Base-by-base conservation (phyloP, 2,329 filamentous ascomycete genomes). In the Alternaria angustiovoidea region DNA sequence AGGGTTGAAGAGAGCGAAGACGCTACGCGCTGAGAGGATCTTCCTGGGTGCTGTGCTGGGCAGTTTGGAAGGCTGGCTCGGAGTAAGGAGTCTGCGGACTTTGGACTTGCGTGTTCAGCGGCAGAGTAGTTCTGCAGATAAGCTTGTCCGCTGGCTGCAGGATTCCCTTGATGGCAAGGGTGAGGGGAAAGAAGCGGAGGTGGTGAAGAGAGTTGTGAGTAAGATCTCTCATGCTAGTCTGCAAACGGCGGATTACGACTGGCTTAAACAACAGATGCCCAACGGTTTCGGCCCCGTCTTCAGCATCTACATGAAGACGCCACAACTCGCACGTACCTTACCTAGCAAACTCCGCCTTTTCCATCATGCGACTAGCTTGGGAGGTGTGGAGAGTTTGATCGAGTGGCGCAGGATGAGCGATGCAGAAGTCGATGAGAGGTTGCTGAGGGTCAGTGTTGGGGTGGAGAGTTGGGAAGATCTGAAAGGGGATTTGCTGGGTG, bases 321-420 rank as follows among this genome's bases (percentile, higher is more conserved):
- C 86, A 62, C 80, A 82, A 1, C 74, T 86, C 52, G 94, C 95
- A 4, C 86, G 84, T 66, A 78, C 82, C 30, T 79, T 99, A 64
- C 95, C 95, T 4, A 91, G 89, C 72, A 91, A 91, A 78, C 80
- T 98, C 75, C 76, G 83, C 2, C 85, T 97, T 44, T 98, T 98
- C 82, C 92, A 97, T 70, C 95, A 99, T 79, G 95, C 95, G 6
- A 99, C 95, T 2, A 96, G 92, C 77, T 80, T 98, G 28, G 95
- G 95, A 2, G 94, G 95, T 5, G 93, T 98, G 9, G 95, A 98
- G 85, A 95, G 92, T 73, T 80, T 98, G 82, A 94, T 99, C 69
- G 95, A 99, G 85, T 99, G 95, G 95, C 85, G 95, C 60, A 87
- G 91, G 48, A 95, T 99, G 92, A 90, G 89, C 60, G 95, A 99